Evolutionary conservation across 1,284 basidiomycete species (phyloP), one percentile per base, ranked within the genome.

Genomic region (Jaminaea rosea): DNA sequence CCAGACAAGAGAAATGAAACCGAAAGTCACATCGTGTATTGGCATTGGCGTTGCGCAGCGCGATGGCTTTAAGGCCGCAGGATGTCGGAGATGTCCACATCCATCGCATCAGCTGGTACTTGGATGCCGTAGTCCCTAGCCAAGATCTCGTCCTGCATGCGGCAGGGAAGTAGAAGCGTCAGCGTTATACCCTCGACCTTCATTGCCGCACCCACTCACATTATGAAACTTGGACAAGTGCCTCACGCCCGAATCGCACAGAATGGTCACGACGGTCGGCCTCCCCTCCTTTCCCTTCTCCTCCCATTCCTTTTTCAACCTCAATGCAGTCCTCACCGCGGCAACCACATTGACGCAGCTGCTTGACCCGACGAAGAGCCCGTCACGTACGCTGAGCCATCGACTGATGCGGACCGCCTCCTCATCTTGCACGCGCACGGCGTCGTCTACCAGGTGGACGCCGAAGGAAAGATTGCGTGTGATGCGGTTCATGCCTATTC

Each of bases 311-410:
- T 52, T 50, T 45, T 70, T 73, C 7, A 72, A 52, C 34, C 57
- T 60, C 1, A 69, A 44, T 7, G 69, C 69, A 1, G 65, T 69
- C 2, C 62, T 47, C 10, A 96, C 80, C 59, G 86, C 88, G 0
- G 92, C 88, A 13, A 96, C 83, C 28, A 97, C 80, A 72, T 98
- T 98, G 69, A 92, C 94, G 0, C 94, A 93, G 61, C 88, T 92
- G 52, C 89, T 94, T 0, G 90, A 96, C 4, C 94, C 94, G 21
- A 99, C 79, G 76, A 96, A 97, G 9, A 99, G 78, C 0, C 93
- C 94, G 62, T 99, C 94, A 53, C 55, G 88, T 78, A 45, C 83
- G 77, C 2, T 92, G 87, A 13, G 94, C 28, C 19, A 47, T 10
- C 71, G 31, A 1, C 66, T 63, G 70, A 73, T 73, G 2, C 65